Evolutionary conservation across 192 early-diverging fungal species (phyloP), one percentile per base, ranked within the genome.

Genomic region (Podila epigama): DNA sequence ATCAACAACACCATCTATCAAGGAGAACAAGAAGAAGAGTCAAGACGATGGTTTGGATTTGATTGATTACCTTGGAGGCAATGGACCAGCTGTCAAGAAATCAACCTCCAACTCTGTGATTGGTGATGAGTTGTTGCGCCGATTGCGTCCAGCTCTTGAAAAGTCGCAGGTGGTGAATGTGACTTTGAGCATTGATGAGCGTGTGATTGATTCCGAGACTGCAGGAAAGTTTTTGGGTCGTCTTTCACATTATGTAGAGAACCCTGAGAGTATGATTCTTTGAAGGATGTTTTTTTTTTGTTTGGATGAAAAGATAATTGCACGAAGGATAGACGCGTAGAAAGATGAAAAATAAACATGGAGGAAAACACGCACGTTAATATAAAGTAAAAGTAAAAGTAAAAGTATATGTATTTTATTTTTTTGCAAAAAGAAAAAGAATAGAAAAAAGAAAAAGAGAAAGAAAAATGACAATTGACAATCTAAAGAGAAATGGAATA

Each of bases 221-320:
- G 89, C 86, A 60, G 63, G 68, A 29, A 44, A 53, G 20, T 84
- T 88, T 63, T 71, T 85, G 73, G 73, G 79, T 29, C 82, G 83
- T 53, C 52, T 87, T 16, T 79, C 84, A 18, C 71, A 88, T 59
- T 85, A 86, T 51, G 61, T 86, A 52, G 75, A 81, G 64, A 75
- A 84, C 63, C 88, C 85, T n/a, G 81, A 81, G 41, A 64, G 70
- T 54, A 70, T 87, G 57, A 61, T 83, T 35, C 60, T 72, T 42
- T 83, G 68, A 71, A 33, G 37, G 59, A 18, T 18, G n/a, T 41
- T 41, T 41, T 22, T 20, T 48, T 48, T 22, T 48, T 48, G n/a
- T 48, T 15, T 48, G 44, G n/a, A 39, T 39, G 37, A 39, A 39
- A 39, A 39, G 13, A 39, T 7, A 48, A 48, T 8, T 18, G n/a